These are phyloP conservation scores for Talaromyces thailandensis DNA, from an alignment of 495 filamentous ascomycete species.

Conservation along the genomic window DNA sequence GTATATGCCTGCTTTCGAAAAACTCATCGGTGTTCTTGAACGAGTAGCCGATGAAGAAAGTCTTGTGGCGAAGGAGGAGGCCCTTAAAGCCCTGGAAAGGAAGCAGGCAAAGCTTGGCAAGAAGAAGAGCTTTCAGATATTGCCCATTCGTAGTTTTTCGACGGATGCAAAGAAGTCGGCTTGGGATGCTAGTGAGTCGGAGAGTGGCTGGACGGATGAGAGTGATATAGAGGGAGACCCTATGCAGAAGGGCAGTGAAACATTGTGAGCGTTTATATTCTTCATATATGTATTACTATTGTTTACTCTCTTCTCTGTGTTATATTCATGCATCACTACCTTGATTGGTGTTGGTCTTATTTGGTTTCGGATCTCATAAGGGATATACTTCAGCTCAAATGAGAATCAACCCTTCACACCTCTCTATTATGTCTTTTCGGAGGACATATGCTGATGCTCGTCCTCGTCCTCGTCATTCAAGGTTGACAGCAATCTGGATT, in stretches of 20 bases:
- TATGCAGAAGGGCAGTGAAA: background rate
- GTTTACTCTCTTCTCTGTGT: background rate
- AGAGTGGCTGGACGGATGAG: constrained; percentile 32
- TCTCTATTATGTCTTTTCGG: too few relatives aligned
- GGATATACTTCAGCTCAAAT: background rate
- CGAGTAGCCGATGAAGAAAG: constrained; percentile 12
- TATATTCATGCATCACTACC: background rate
- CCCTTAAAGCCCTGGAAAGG: constrained; percentile 6
- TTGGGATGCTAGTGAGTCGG: constrained; percentile 37
- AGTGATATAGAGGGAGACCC: constrained; percentile 1
- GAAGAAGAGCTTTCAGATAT: constrained; percentile 14
- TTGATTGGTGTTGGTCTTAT: background rate
- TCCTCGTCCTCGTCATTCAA: too few relatives aligned
- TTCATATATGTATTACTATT: background rate
- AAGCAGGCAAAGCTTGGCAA: constrained; percentile 18
- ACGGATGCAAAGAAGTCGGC: constrained; percentile 11
- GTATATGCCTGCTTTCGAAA: constrained; percentile 63
- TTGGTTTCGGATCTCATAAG: background rate
- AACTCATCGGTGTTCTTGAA: constrained; percentile 47
- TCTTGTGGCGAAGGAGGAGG: constrained; percentile 10
- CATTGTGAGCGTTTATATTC: background rate
- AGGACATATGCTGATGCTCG: too few relatives aligned
- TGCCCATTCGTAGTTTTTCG: constrained; percentile 6
- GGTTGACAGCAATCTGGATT: too few relatives aligned
- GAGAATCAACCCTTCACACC: background rate